Evolutionary conservation across 495 filamentous ascomycete genomes (phyloP), one percentile per base, ranked within the genome.

Genomic region (Annulohypoxylon bovei): DNA sequence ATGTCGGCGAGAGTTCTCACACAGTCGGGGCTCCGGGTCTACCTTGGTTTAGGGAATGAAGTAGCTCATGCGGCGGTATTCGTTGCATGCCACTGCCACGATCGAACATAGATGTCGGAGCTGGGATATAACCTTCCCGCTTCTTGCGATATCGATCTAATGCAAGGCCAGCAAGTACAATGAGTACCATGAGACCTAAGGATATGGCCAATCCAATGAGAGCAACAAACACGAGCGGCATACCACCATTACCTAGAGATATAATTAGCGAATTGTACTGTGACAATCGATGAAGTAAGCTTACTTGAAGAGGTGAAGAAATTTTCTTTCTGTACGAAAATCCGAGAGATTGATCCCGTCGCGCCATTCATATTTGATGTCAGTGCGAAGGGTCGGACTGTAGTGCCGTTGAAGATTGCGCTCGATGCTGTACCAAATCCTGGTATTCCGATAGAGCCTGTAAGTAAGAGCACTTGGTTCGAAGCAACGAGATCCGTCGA

Each of bases 141-240:
- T 88, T 89, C 72, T 94, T 90, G 73, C 95, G 91, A 46, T 92
- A 85, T 59, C 93, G 90, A 76, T 97, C 94, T 30, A 93, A 82
- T 60, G 97, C 81, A 60, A 98, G 86, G 62, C 95, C 95, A 28
- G 88, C 86, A 22, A 92, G 87, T 60, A 99, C 94, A 52, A 99
- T 88, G 42, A 97, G 82, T 79, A 98, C 92, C 75, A 94, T 92
- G 65, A 94, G 87, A 50, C 85, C 94, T 6, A 98, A 87, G 0
- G 95, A 90, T 66, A 95, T 92, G 49, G 91, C 97, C 60, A 99
- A 90, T n/a, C 89, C 91, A 49, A 99, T 94, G 30, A 99, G 86
- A 14, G 98, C 92, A 30, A 98, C 86, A 68, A 97, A 94, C 35
- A 93, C 96, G 64, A 92, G 85, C 8, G 93, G 91, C 66, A 95